Base-by-base conservation (phyloP, 2,329 filamentous ascomycete genomes). In the Thermoascus crustaceus region DNA sequence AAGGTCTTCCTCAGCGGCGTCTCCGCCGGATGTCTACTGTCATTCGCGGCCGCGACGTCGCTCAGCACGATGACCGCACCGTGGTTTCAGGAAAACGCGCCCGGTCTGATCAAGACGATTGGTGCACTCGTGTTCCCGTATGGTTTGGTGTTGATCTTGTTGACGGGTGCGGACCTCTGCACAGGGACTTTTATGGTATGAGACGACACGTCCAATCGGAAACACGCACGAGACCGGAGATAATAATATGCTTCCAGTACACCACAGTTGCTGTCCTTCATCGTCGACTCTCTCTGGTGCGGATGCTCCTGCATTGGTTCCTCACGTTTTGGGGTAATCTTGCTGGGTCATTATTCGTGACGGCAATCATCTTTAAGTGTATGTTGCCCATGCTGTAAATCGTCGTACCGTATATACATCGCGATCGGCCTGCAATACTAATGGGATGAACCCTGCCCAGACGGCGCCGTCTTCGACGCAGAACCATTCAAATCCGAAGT, bases 221-320 rank as follows among this genome's bases (percentile, higher is more conserved):
- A 6, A 17, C 8, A 5, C 3, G 17, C n/a, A 32, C 7, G 3
- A 9, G 3, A 4, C 11, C 7, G 23, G 20, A 13, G 17, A 23
- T 38, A 26, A 35, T 16, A 21, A 3, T 8, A n/a, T 5, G 2
- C 29, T n/a, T n/a, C n/a, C n/a, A 63, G 64, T 67, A 60, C 34
- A 69, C 65, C 7, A 65, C 61, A 1, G 54, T 69, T 25, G 61
- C 67, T 0, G 57, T 58, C 5, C 54, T 71, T 1, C 61, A 71
- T 38, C 56, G 63, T 7, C 54, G 64, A 11, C 47, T 67, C 4
- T 25, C 38, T 4, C 37, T 33, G 38, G 36, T 36, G 20, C 36
- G 37, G 9, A 40, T 93, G 38, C 60, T 94, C 93, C 50, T 35
- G 38, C 38, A 40, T 30, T 40, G 38, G 69, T 36, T 59, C 23